Percentiles rank a stretch among this genome's conserved stretches.
Evolutionary conservation across 2,329 filamentous ascomycete genomes (phyloP).

Genomic region (Exophiala calicioides): DNA sequence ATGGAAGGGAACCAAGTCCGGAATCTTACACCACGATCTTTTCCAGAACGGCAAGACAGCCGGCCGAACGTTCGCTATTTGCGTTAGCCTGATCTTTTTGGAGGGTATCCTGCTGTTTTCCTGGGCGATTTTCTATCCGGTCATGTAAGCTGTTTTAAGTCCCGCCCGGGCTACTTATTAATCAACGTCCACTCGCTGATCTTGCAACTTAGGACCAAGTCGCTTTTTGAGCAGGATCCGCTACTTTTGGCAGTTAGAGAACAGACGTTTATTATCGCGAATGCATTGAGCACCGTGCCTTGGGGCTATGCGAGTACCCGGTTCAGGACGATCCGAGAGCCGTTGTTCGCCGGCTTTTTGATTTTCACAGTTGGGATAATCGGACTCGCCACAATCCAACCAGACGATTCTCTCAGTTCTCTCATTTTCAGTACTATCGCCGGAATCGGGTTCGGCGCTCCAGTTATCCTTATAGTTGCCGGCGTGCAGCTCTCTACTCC

Average conservation of each 20-base stretch:
- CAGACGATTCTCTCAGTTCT: constrained; percentile 9
- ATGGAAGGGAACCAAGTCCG: constrained; percentile 25
- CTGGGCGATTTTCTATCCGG: constrained; percentile 27
- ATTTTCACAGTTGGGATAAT: constrained; percentile 26
- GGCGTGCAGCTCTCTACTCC: constrained; percentile 28
- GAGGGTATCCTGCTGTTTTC: constrained; percentile 29
- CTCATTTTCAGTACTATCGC: constrained; percentile 16
- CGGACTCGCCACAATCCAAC: constrained; percentile 21
- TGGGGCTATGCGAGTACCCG: constrained; percentile 22
- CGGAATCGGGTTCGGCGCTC: constrained; percentile 24
- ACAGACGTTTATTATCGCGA: constrained; percentile 21
- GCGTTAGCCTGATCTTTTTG: constrained; percentile 26
- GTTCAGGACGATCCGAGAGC: constrained; percentile 27
- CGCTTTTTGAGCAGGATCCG: constrained; percentile 24
- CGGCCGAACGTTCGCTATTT: constrained; percentile 27
- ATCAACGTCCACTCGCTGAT: neutral
- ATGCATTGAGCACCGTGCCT: constrained; percentile 16
- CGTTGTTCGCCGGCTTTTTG: constrained; percentile 22
- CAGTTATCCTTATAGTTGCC: constrained; percentile 25
- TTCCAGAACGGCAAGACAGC: constrained; percentile 20
- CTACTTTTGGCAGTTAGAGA: constrained; percentile 16
- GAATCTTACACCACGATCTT: constrained; percentile 27
- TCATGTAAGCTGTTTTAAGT: constrained; percentile 22
- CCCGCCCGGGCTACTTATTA: too few relatives aligned
- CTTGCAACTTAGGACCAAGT: constrained; percentile 10